Conservation (phyloP, 352 stramenopile genomes). For the Globisporangium splendens region DNA sequence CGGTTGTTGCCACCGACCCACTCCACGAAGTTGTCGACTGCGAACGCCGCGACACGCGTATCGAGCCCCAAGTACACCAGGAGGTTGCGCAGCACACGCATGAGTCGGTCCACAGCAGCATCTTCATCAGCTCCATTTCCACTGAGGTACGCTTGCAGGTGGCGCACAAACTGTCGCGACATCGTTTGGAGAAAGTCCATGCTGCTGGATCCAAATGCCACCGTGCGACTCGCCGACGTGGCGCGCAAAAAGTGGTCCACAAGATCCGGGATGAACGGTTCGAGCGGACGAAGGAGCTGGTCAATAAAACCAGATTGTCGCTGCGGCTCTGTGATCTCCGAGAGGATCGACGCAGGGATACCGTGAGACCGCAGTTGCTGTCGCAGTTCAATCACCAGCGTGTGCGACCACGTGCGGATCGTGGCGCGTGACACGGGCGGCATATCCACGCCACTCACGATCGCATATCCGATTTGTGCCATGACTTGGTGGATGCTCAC, state of each 20-base stretch:
- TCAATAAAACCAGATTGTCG: conserved; percentile 30
- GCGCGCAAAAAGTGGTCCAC: conserved; percentile 56
- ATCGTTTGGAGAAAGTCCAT: conserved; percentile 51
- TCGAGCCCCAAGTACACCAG: conserved; percentile 40
- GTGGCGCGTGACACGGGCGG: conserved; percentile 50
- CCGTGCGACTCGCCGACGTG: conserved; percentile 50
- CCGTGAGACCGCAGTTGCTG: conserved; percentile 33
- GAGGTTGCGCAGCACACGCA: conserved; percentile 31
- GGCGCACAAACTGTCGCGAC: conserved; percentile 41
- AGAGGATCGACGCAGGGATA: conserved; percentile 30
- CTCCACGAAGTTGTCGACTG: conserved; percentile 34
- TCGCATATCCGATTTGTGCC: conserved; percentile 46
- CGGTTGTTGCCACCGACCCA: conserved; percentile 22
- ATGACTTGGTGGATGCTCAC: conserved; percentile 55
- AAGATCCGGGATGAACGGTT: conserved; percentile 58
- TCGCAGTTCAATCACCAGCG: conserved; percentile 41
- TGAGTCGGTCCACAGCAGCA: conserved; percentile 14
- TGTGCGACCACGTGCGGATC: conserved; percentile 54
- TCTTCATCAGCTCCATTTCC: conserved; percentile 16
- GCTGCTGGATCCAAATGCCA: conserved; percentile 41
- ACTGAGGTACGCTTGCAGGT: conserved; percentile 31
- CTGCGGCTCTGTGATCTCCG: conserved; percentile 20
- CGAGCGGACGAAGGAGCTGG: conserved; percentile 42
- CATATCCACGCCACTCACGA: conserved; percentile 61
- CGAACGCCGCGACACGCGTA: conserved; percentile 37